phyloP scores from a whole-genome alignment of 2,329 filamentous ascomycete genomes.

The Davidsoniella australis region DNA sequence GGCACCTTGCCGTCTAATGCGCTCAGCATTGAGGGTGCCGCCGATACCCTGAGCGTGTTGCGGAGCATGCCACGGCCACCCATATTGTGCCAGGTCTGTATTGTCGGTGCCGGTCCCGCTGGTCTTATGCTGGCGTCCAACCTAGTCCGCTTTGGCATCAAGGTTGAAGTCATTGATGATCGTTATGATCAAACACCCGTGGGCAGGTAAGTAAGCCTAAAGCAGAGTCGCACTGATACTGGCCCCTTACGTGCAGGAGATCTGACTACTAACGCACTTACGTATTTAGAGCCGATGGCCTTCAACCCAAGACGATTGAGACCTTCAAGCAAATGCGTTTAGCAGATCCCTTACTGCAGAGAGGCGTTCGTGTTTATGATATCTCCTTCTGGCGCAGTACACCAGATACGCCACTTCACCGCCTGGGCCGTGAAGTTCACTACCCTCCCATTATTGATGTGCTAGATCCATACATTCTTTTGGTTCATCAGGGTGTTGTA shows the following conservation, averaged over 20 bases:
- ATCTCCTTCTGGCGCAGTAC: slow-evolving; percentile 55
- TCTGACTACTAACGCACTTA: neutral
- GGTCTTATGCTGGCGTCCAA: slow-evolving; percentile 37
- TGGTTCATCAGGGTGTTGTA: slow-evolving; percentile 59
- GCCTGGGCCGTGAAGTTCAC: slow-evolving; percentile 48
- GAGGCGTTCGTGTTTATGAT: slow-evolving; percentile 55
- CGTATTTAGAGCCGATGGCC: slow-evolving; percentile 42
- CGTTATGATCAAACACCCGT: slow-evolving; percentile 49
- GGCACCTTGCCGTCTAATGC: slow-evolving; percentile 19
- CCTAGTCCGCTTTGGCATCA: slow-evolving; percentile 48
- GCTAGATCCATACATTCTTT: slow-evolving; percentile 37
- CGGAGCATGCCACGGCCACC: slow-evolving; percentile 31
- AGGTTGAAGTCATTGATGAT: slow-evolving; percentile 50
- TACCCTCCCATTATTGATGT: slow-evolving; percentile 47
- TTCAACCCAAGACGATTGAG: slow-evolving; percentile 66
- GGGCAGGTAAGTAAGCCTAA: slow-evolving; percentile 27
- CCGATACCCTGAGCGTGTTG: slow-evolving; percentile 31
- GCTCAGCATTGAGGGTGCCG: slow-evolving; percentile 20
- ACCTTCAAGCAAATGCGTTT: slow-evolving; percentile 57
- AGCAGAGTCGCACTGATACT: neutral
- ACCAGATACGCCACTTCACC: slow-evolving; percentile 32
- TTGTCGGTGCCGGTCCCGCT: slow-evolving; percentile 38
- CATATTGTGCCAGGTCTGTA: slow-evolving; percentile 29
- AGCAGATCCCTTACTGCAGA: slow-evolving; percentile 49
- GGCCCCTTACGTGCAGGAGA: neutral